Conservation (phyloP, 495 filamentous ascomycete genomes). For the Annulohypoxylon maeteangense region DNA sequence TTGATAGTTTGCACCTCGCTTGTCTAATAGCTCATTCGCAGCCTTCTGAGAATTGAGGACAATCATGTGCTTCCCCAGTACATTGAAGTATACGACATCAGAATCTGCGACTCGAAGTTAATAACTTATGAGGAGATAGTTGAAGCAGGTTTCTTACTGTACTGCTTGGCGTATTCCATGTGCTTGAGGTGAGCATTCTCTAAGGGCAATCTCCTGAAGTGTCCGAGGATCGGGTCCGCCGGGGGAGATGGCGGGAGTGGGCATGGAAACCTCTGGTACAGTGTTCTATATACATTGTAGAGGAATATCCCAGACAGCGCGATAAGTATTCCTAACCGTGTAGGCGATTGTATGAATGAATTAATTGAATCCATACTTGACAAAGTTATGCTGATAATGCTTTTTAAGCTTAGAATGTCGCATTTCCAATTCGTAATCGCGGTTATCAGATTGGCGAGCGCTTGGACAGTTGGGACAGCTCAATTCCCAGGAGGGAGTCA, state of each 20-base stretch:
- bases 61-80: constrained; percentile 55
- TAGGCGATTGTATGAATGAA: constrained; percentile 23
- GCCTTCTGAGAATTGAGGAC: constrained; percentile 55
- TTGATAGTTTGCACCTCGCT: constrained; percentile 55
- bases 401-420: not conserved
- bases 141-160: constrained; percentile 41
- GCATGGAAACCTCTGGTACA: constrained; percentile 39
- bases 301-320: not conserved
- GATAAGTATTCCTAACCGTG: constrained; percentile 6
- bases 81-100: constrained; percentile 54
- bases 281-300: constrained; percentile 7
- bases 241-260: constrained; percentile 54
- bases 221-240: constrained; percentile 54
- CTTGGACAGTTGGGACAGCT: not conserved
- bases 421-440: not conserved
- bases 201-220: constrained; percentile 52
- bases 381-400: not conserved
- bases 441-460: not conserved
- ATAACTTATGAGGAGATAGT: not conserved
- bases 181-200: constrained; percentile 56
- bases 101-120: constrained; percentile 35
- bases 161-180: constrained; percentile 53
- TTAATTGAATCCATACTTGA: constrained; percentile 25
- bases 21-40: constrained; percentile 57
- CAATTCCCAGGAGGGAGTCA: not conserved